Evolutionary conservation across 2,329 filamentous ascomycete genomes (phyloP).

Genomic region (Sporothrix brasiliensis): DNA sequence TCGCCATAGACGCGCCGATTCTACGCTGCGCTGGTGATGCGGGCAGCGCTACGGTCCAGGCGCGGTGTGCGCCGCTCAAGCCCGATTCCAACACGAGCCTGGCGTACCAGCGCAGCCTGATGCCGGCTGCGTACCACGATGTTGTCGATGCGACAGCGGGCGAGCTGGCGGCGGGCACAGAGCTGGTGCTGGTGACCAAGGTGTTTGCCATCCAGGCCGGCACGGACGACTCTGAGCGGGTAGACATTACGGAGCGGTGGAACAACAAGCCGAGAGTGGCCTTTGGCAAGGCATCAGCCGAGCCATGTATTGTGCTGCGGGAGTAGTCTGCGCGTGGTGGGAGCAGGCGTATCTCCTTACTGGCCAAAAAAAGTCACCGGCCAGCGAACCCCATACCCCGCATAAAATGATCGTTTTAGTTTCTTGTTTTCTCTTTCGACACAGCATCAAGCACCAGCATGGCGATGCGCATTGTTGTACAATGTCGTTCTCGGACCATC

Average conservation of each 20-base stretch:
- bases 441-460: too few species aligned
- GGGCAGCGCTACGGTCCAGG: neutral
- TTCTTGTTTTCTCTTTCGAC: too few species aligned
- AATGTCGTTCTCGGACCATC: too few species aligned
- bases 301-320: neutral
- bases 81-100: slow-evolving; percentile 44
- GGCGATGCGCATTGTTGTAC: too few species aligned
- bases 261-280: slow-evolving; percentile 4
- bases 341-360: too few species aligned
- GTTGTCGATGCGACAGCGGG: neutral
- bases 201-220: slow-evolving; percentile 19
- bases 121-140: slow-evolving; percentile 36
- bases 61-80: slow-evolving; percentile 35
- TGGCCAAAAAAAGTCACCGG: too few species aligned
- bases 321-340: neutral
- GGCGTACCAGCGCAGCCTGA: slow-evolving; percentile 38
- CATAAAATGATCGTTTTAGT: too few species aligned
- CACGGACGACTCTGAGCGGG: neutral
- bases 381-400: too few species aligned
- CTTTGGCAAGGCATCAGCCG: neutral
- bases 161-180: slow-evolving; percentile 24
- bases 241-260: slow-evolving; percentile 15
- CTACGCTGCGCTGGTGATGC: neutral
- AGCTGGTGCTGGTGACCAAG: neutral
- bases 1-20: neutral